phyloP scores from a whole-genome alignment of 1,139 yeast genomes.

The Pichia terricola region DNA sequence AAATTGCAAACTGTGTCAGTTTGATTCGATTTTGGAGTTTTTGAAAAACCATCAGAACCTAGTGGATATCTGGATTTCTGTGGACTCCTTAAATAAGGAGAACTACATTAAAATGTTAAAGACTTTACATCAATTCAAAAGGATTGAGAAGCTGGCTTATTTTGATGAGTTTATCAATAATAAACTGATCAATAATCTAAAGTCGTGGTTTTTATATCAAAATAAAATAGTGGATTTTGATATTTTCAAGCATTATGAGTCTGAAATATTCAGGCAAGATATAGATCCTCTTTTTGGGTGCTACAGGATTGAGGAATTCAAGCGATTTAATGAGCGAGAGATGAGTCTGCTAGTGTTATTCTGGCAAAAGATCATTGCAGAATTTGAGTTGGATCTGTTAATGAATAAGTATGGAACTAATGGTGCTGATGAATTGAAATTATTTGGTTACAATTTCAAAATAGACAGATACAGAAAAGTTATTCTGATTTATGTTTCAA shows the following conservation, averaged over 20 bases:
- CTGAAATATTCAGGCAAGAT: slow-evolving; percentile 16
- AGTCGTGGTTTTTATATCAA: slow-evolving; percentile 19
- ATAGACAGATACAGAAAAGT: slow-evolving; percentile 10
- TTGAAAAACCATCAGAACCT: slow-evolving; percentile 6
- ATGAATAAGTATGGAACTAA: neutral
- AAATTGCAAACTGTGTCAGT: slow-evolving; percentile 20
- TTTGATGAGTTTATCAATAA: slow-evolving; percentile 18
- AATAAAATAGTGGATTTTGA: slow-evolving; percentile 16
- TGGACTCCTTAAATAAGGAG: slow-evolving; percentile 13
- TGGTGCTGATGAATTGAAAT: slow-evolving; percentile 11
- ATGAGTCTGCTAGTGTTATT: slow-evolving; percentile 15
- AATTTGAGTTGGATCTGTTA: slow-evolving; percentile 10
- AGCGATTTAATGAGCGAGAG: slow-evolving; percentile 14
- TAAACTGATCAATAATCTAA: slow-evolving; percentile 14
- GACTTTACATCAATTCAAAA: slow-evolving; percentile 4
- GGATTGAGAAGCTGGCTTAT: slow-evolving; percentile 11
- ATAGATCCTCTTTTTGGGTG: slow-evolving; percentile 11
- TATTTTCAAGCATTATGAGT: slow-evolving; percentile 12
- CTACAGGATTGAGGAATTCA: slow-evolving; percentile 14
- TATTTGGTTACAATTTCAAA: slow-evolving; percentile 21
- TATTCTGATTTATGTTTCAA: slow-evolving; percentile 16
- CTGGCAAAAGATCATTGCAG: slow-evolving; percentile 15
- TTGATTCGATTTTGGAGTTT: slow-evolving; percentile 12
- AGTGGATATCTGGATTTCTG: slow-evolving; percentile 11
- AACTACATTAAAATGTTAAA: slow-evolving; percentile 8